Base-by-base conservation (phyloP, 305 asterid species). In the Plantago rigida region DNA sequence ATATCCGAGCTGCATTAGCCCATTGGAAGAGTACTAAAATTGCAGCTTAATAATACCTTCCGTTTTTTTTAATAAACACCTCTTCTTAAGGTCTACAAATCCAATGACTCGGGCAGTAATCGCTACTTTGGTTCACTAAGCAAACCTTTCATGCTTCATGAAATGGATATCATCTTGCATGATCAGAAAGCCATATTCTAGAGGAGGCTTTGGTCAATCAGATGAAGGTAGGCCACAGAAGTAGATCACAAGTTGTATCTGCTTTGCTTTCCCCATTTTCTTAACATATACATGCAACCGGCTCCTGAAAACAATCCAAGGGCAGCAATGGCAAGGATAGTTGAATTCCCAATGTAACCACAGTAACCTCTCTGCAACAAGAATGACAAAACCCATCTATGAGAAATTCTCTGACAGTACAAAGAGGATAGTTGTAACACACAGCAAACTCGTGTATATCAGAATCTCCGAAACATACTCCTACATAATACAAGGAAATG, bases 281-380 rank as follows among this genome's bases (percentile, higher is more conserved):
- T 81, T 60, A 89, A 68, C 67, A 72, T 61, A 75, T 77, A 69
- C 94, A 89, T 82, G 79, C 91, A 84, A 52, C 81, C 78, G 56
- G 89, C 95, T n/a, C 89, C 83, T 9, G 91, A 78, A 69, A 84
- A 84, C 34, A 84, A 73, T 49, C 89, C 82, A 17, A 82, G 65
- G 31, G 89, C 82, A 1, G 81, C 83, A 63, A 77, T 47, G 13
- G 79, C 76, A 41, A 72, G 69, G 41, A 82, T 68, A 2, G 83
- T 82, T 68, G 96, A 86, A 68, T 89, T 86, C 47, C 59, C 91
- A 9, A 89, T 58, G 57, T 47, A 79, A 46, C 64, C 58, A 60
- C 71, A 74, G 64, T 78, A 69, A 58, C 94, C 75, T 68, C 91
- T 70, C 96, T 86, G 94, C 83, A 83, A 71, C 24, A 64, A 39